A percentile compares a stretch with the other conserved stretches of the same genome.
These are phyloP conservation scores for Ophiocordyceps sinensis DNA, from an alignment of 2,329 filamentous ascomycete genomes.

Conservation along the genomic window DNA sequence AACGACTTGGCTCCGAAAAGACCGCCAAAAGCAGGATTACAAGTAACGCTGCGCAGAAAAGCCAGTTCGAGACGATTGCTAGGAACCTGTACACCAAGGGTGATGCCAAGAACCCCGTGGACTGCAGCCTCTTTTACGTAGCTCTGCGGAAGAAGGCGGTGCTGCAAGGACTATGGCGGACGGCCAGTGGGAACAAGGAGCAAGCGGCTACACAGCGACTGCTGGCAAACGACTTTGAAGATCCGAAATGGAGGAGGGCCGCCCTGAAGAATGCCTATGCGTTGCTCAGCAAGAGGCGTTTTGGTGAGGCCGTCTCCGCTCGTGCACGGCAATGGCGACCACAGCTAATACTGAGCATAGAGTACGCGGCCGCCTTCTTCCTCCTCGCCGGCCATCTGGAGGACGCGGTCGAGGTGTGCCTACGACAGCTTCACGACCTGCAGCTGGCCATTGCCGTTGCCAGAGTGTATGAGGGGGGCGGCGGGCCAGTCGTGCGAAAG, in stretches of 20 bases:
- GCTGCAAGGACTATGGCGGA: slow-evolving; percentile 83
- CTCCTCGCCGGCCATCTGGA: slow-evolving; percentile 72
- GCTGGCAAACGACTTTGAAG: slow-evolving; percentile 79
- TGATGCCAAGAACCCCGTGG: slow-evolving; percentile 76
- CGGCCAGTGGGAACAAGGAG: slow-evolving; percentile 80
- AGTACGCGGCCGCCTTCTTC: slow-evolving; percentile 94
- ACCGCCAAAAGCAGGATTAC: too few relatives aligned
- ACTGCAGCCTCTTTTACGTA: slow-evolving; percentile 84
- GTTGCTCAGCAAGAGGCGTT: slow-evolving; percentile 76
- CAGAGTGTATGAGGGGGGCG: slow-evolving; percentile 77
- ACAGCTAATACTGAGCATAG: slow-evolving; percentile 23
- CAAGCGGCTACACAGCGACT: slow-evolving; percentile 67
- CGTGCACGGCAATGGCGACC: not conserved
- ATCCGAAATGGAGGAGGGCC: slow-evolving; percentile 73
- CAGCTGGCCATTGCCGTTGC: slow-evolving; percentile 82
- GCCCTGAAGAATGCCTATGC: slow-evolving; percentile 96
- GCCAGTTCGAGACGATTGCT: slow-evolving; percentile 80
- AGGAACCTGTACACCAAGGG: slow-evolving; percentile 85
- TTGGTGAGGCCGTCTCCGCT: slow-evolving; percentile 34
- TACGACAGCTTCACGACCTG: slow-evolving; percentile 75
- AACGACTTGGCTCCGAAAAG: too few relatives aligned
- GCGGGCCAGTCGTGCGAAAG: slow-evolving; percentile 55
- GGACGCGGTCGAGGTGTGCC: slow-evolving; percentile 74
- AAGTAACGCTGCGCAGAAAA: slow-evolving; percentile 12
- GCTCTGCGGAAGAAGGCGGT: slow-evolving; percentile 84